Evolutionary conservation across 164 flowering plant genomes (phyloP).

Genomic region (Aristolochia californica): DNA sequence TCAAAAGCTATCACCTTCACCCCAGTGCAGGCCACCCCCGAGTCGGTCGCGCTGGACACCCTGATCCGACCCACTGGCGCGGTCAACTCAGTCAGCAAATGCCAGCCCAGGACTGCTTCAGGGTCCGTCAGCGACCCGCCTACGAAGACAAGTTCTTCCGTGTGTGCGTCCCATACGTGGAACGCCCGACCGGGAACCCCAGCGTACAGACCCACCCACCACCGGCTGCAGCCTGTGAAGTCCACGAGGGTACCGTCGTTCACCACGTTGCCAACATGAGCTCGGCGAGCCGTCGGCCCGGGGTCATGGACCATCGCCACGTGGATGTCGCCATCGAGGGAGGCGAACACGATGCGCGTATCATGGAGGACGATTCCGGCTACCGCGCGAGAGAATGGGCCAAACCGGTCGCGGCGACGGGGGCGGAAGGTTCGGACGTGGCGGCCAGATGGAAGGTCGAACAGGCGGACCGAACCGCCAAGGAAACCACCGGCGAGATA

Average conservation of each 20-base stretch:
- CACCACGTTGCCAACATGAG: conserved; percentile 40
- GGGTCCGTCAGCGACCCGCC: conserved; percentile 77
- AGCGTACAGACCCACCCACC: conserved; percentile 87
- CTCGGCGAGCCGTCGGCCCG: conserved; percentile 21
- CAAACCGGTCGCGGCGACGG: conserved; percentile 40
- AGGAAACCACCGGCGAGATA: conserved; percentile 70
- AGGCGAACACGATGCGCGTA: conserved; percentile 46
- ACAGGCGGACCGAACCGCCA: conserved; percentile 69
- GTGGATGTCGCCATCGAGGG: conserved; percentile 63
- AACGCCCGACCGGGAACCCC: conserved; percentile 70
- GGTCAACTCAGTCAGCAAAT: conserved; percentile 37
- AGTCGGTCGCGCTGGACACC: conserved; percentile 19
- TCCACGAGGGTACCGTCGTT: conserved; percentile 58
- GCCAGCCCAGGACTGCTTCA: conserved; percentile 78
- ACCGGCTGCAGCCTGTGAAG: conserved; percentile 48
- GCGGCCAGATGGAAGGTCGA: conserved; percentile 31
- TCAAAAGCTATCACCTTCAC: conserved; percentile 32
- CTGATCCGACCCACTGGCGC: conserved; percentile 60
- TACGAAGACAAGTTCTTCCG: conserved; percentile 44
- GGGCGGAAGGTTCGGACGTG: conserved; percentile 46
- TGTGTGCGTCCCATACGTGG: conserved; percentile 53
- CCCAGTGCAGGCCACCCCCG: conserved; percentile 61
- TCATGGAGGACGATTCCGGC: conserved; percentile 50
- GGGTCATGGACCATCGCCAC: conserved; percentile 21
- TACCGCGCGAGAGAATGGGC: conserved; percentile 58